phyloP scores from a whole-genome alignment of 2,329 filamentous ascomycete genomes.

The Diplodia intermedia region DNA sequence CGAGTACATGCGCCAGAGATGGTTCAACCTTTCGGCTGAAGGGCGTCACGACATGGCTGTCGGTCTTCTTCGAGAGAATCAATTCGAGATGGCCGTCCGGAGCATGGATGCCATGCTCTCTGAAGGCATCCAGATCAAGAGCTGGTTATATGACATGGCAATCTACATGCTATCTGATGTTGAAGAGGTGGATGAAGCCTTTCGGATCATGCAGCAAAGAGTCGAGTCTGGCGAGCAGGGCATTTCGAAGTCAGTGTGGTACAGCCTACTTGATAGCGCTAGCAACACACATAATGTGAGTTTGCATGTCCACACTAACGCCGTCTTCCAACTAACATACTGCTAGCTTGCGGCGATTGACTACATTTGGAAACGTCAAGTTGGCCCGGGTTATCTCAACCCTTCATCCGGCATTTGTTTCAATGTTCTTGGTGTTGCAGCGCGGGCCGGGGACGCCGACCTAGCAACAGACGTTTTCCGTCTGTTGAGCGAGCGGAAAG shows the following conservation, averaged over 20 bases:
- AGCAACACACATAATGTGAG: conserved; percentile 65
- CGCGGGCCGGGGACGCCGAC: conserved; percentile 69
- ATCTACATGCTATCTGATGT: conserved; percentile 74
- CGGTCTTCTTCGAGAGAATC: conserved; percentile 78
- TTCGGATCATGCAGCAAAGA: conserved; percentile 65
- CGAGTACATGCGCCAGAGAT: conserved; percentile 74
- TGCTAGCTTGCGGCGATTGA: conserved; percentile 67
- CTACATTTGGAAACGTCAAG: conserved; percentile 74
- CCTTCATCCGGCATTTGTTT: conserved; percentile 70
- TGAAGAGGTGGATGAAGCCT: conserved; percentile 78
- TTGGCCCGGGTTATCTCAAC: conserved; percentile 65
- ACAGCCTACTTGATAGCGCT: conserved; percentile 77
- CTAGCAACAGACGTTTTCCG: conserved; percentile 76
- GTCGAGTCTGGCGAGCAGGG: conserved; percentile 3
- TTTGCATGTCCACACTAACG: neutral
- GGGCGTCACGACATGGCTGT: conserved; percentile 73
- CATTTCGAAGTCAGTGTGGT: conserved; percentile 60
- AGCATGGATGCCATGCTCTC: conserved; percentile 71
- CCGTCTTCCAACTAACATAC: neutral
- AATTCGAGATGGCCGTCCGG: conserved; percentile 79
- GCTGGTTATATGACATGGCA: conserved; percentile 81
- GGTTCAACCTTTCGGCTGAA: conserved; percentile 68
- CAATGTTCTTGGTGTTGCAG: conserved; percentile 74
- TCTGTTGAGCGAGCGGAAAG: conserved; percentile 65
- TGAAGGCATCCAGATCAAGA: conserved; percentile 62